Conservation (phyloP, 192 early-diverging fungal species). For the Neocallimastix lanati region DNA sequence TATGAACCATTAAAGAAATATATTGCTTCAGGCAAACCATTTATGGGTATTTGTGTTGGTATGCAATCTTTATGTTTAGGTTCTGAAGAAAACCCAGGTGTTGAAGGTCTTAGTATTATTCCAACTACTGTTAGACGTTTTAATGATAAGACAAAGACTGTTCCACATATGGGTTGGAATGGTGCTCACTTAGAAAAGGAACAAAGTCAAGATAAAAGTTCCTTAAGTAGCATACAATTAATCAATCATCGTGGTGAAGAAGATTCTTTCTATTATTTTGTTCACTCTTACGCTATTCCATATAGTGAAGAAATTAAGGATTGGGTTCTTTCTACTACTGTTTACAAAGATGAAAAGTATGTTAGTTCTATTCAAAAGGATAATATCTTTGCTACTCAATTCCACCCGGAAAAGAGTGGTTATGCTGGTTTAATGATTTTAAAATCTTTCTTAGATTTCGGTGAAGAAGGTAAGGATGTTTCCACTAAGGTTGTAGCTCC, state of each 20-base stretch:
- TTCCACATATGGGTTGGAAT: constrained; percentile 99
- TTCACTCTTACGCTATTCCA: constrained; percentile 78
- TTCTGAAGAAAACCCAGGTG: constrained; percentile 69
- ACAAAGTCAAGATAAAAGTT: background rate
- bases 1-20: constrained; percentile 65
- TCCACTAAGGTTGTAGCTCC: background rate
- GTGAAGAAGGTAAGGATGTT: constrained; percentile 8
- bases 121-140: constrained; percentile 50
- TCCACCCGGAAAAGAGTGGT: constrained; percentile 98
- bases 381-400: constrained; percentile 93
- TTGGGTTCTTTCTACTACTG: constrained; percentile 65
- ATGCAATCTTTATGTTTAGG: constrained; percentile 87
- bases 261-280: constrained; percentile 72
- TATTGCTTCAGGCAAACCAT: constrained; percentile 66
- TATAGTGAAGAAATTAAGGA: constrained; percentile 24
- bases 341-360: constrained; percentile 75
- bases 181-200: constrained; percentile 24
- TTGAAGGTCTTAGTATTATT: constrained; percentile 70
- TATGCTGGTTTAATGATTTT: constrained; percentile 67
- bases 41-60: constrained; percentile 98
- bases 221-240: background rate
- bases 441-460: constrained; percentile 52
- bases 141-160: constrained; percentile 49
- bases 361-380: constrained; percentile 60
- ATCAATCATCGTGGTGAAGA: constrained; percentile 20